Evolutionary conservation across 2,329 filamentous ascomycete genomes (phyloP), one percentile per base, ranked within the genome.

Genomic region (Podosphaera xanthii): DNA sequence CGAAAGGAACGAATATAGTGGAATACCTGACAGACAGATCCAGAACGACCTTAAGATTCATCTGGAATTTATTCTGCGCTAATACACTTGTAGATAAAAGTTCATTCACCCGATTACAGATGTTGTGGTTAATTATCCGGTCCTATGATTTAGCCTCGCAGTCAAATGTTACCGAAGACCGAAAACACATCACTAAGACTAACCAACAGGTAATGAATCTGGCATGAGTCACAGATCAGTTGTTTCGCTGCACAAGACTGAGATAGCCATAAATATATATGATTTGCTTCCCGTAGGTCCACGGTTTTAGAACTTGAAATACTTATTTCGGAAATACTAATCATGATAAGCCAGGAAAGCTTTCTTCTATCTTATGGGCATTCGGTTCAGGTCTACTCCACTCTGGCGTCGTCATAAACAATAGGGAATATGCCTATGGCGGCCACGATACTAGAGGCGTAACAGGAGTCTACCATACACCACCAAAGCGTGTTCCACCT

Each of bases 401-500:
- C 69, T 87, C 87, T 0, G 87, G 86, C 58, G 84, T 94, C 59
- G 86, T 89, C 48, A 87, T 92, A 71, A 83, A 83, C 68, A 80
- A 83, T 64, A 79, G 76, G 63, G 87, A 94, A 73, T 94, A 92
- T 69, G 87, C 87, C 31, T 94, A 87, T 67, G 87, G 87, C 50
- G 87, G 87, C 1, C 87, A 94, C 69, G 81, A 87, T 67, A 79
- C 78, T 64, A 78, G 74, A 57, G 78, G 79, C 33, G 70, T 83
- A 60, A 91, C 85, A 3, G 87, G 87, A 56, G 87, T 94, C 7
- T 94, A 92, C 72, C 89, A 82, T 81, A 91, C 86, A 14, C 81
- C 76, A 62, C 87, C 87, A 0, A 77, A 76, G 63, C 78, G 80
- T 38, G 80, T 84, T 56, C 87, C 87, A 0, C 86, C 87, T 0